These are phyloP conservation scores for Apiospora marii DNA, from an alignment of 2,329 filamentous ascomycete species.

Conservation along the genomic window DNA sequence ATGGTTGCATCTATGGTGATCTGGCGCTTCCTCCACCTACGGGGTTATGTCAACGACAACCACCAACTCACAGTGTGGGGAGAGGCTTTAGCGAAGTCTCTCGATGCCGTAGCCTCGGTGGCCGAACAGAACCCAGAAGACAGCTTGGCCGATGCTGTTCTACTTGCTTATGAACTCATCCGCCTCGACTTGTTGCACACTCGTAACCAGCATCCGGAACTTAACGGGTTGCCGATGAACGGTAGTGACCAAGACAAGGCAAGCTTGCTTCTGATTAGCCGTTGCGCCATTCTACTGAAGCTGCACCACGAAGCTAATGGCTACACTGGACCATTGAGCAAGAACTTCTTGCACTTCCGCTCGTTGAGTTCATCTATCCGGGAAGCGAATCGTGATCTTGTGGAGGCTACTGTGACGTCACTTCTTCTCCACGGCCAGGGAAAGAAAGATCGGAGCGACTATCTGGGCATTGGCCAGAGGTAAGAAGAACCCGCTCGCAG, in stretches of 20 bases:
- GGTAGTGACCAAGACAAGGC: constrained; percentile 76
- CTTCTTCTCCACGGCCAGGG: constrained; percentile 85
- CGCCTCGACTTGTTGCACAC: constrained; percentile 80
- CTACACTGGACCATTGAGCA: constrained; percentile 92
- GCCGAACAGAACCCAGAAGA: constrained; percentile 53
- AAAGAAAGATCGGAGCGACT: constrained; percentile 72
- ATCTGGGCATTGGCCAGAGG: constrained; percentile 75
- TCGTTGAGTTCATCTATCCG: constrained; percentile 83
- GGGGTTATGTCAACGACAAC: constrained; percentile 80
- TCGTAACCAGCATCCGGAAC: constrained; percentile 64
- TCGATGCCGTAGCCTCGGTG: constrained; percentile 67
- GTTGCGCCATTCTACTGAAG: constrained; percentile 83
- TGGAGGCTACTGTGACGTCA: constrained; percentile 82
- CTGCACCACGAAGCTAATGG: constrained; percentile 85
- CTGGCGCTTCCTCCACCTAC: constrained; percentile 89
- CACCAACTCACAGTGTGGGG: constrained; percentile 89
- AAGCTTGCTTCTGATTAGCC: constrained; percentile 82
- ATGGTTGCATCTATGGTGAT: constrained; percentile 76
- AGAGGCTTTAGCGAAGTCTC: constrained; percentile 74
- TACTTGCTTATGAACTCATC: constrained; percentile 87
- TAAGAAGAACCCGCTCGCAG: constrained; percentile 50
- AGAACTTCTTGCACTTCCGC: constrained; percentile 86
- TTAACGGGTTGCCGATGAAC: constrained; percentile 63
- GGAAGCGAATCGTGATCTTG: constrained; percentile 78
- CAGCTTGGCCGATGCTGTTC: constrained; percentile 75